Evolutionary conservation across 108 stramenopile genomes (phyloP), one percentile per base, ranked within the genome.

Genomic region (Cyclotella cryptica): DNA sequence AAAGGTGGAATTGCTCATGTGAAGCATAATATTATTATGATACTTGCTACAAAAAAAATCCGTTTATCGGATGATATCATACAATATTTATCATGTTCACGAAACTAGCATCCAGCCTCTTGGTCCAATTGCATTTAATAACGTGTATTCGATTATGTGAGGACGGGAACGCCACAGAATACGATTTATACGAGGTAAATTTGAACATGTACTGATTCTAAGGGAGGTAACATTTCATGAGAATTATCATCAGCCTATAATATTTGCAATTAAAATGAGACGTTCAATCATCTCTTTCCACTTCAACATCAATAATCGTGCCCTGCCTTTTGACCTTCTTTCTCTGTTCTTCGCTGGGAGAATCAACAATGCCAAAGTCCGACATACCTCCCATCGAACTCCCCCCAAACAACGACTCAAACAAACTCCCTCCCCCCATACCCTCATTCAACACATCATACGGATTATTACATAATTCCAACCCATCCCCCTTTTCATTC

Each of bases 281-380:
- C 6, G 35, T 35, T 35, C 6, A 35, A 35, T 35, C 35, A 66
- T 92, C 89, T 69, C 88, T 88, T 35, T 88, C 82, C 41, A 89
- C 80, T 41, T 93, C 92, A 5, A 89, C 89, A 77, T 93, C 92
- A 69, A 93, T 93, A 35, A 93, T 81, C 21, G 86, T 88, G n/a
- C 41, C 58, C 29, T 88, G 87, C 64, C 85, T 81, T 74, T 84
- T 77, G 26, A 73, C 57, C 71, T 85, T 65, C 69, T 57, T 79
- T 64, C 41, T 51, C 44, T 79, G 63, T 22, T 69, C 72, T 67
- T 74, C 74, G 35, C 42, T 72, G 40, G 51, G 22, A 45, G 44
- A 54, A 55, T 13, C 58, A 67, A 24, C 27, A 69, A 72, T 62
- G 18, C 27, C 81, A 42, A 79, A 79, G 28, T 54, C 77, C 21